Percentiles rank a stretch among this genome's conserved stretches.
Evolutionary conservation across 257 asterid species (phyloP).

Genomic region (Przewalskia tangutica): DNA sequence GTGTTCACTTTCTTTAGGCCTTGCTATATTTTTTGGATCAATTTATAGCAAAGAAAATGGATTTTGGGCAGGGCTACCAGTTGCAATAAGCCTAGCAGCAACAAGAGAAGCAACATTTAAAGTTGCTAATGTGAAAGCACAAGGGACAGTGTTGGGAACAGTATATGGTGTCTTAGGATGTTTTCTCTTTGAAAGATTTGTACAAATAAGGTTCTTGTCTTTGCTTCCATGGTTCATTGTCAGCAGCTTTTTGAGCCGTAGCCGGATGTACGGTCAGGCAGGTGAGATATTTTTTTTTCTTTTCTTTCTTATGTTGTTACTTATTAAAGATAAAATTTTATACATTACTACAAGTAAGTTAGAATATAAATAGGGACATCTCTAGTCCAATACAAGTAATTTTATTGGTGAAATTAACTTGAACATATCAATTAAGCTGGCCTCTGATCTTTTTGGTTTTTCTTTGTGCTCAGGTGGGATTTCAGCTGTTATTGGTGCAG

Average conservation of each 20-base stretch:
- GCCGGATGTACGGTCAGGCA: constrained; percentile 84
- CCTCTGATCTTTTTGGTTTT: background rate
- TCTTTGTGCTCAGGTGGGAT: constrained; percentile 7
- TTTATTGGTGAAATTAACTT: too few relatives aligned
- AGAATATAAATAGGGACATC: too few relatives aligned
- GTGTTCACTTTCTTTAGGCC: constrained; percentile 58
- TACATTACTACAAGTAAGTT: too few relatives aligned
- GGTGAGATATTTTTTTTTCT: constrained; percentile 26
- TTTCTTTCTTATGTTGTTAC: too few relatives aligned
- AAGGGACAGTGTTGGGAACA: constrained; percentile 79
- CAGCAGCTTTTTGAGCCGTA: constrained; percentile 49
- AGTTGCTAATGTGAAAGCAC: constrained; percentile 66
- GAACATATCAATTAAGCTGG: background rate
- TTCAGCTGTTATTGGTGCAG: constrained; percentile 72
- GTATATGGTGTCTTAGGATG: constrained; percentile 79
- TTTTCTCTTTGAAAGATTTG: constrained; percentile 47
- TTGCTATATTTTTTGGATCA: constrained; percentile 53
- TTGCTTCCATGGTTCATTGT: constrained; percentile 84
- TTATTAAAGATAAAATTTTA: too few relatives aligned
- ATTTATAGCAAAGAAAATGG: constrained; percentile 64
- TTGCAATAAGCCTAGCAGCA: constrained; percentile 60
- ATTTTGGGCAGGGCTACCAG: constrained; percentile 71
- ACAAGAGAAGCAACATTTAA: constrained; percentile 70
- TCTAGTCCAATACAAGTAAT: background rate
- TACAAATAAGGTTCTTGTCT: constrained; percentile 49